Base-by-base conservation (phyloP, 768 basidiomycete species). In the Psilocybe sp. region DNA sequence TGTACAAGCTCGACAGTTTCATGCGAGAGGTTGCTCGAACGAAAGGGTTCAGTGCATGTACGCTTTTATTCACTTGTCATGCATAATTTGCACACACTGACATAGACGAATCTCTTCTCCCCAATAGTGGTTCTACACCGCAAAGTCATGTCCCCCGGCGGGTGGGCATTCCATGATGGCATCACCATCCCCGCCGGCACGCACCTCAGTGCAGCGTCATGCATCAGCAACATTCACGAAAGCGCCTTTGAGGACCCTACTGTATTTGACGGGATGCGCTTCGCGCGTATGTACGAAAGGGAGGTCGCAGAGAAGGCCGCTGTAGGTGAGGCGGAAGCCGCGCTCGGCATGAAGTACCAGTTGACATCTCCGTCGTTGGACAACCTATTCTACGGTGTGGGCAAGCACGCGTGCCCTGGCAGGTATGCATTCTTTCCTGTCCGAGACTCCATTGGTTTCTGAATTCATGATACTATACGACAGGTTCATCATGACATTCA, bases 1-100 rank as follows among this genome's bases (percentile, higher is more conserved):
- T 45, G 44, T 45, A 45, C 33, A 45, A 45, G 20, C 10, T 45
- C 15, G 44, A 45, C n/a, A 45, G 44, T 35, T 45, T 45, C 15
- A 45, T 45, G 19, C 44, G 44, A 15, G 44, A 45, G 23, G 44
- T 33, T 12, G 33, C 44, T n/a, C 44, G 31, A 18, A 15, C 33
- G n/a, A 45, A 45, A 18, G 44, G 44, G 15, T 33, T 32, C 9
- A 33, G 44, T 18, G 44, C 44, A 8, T 35, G 44, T 45, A 13
- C 33, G 44, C 33, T 18, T 18, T n/a, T n/a, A n/a, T n/a, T n/a
- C n/a, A n/a, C n/a, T n/a, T n/a, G n/a, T n/a, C n/a, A n/a, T n/a
- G n/a, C n/a, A n/a, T n/a, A n/a, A n/a, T n/a, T n/a, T n/a, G n/a
- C n/a, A n/a, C n/a, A n/a, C n/a, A n/a, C n/a, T n/a, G n/a, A n/a